Base-by-base conservation (phyloP, 371 early-diverging fungal genomes). In the Mucor racemosus region DNA sequence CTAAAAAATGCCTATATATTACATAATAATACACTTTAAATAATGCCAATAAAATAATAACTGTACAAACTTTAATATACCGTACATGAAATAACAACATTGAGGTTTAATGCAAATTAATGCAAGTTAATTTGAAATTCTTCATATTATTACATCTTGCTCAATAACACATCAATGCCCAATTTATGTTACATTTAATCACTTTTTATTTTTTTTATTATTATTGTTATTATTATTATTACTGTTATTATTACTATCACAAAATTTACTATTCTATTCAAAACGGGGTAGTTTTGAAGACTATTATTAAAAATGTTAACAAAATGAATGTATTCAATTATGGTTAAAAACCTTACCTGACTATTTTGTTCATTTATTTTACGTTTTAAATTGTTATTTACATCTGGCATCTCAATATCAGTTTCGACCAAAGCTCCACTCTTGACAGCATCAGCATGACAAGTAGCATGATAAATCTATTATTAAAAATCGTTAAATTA, bases 381-480 rank as follows among this genome's bases (percentile, higher is more conserved):
- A 38, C 68, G 64, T 33, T 72, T 67, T 17, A 58, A 40, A 14
- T 14, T 38, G 8, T 50, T 17, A 60, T 64, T 59, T 62, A 54
- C 68, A 60, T 69, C 61, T 64, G 34, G 50, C 65, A 66, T 69
- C 9, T 65, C 62, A 41, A 40, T 56, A 21, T 70, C 71, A 26
- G 19, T 35, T 9, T 64, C 59, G 34, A 44, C 64, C 26, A 71
- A 38, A 4, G 60, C 53, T 46, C 67, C 67, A 66, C 73, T 78
- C 61, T 74, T 78, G 34, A 78, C 60, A 46, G 79, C 82, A 73
- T 90, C 89, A 4, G 87, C 86, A 69, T 87, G 84, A 62, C 91
- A 90, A 5, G 88, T 89, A 7, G 89, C 86, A 74, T 90, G 91
- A 67, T 87, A 90, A 53, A 90, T 86, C 85, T 85, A 61, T 8